phyloP scores from a whole-genome alignment of 208 protist species.

The Acanthamoeba castellanii region DNA sequence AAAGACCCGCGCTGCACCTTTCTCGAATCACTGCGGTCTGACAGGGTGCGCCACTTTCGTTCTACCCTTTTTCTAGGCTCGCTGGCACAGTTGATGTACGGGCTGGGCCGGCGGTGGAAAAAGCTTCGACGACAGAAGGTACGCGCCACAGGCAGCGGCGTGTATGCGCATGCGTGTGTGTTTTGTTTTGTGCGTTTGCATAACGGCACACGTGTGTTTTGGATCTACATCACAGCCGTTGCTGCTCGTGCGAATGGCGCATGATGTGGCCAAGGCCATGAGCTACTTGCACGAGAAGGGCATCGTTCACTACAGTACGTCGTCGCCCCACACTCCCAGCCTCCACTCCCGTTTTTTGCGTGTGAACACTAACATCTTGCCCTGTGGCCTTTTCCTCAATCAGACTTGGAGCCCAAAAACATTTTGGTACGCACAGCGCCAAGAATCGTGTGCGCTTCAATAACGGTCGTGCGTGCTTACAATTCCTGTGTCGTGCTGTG shows the following conservation, averaged over 20 bases:
- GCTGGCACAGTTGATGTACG: conserved; percentile 9
- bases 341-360: not conserved
- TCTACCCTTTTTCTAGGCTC: not conserved
- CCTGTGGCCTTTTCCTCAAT: not conserved
- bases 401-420: conserved; percentile 9
- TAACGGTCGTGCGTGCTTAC: not conserved
- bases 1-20: too few relatives aligned
- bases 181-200: too few relatives aligned
- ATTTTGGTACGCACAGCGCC: not conserved
- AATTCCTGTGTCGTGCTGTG: not conserved
- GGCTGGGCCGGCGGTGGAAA: not conserved
- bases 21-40: too few relatives aligned
- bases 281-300: not conserved
- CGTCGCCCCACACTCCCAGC: not conserved
- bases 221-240: not conserved
- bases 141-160: not conserved
- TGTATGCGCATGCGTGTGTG: not conserved
- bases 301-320: conserved; percentile 9
- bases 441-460: not conserved
- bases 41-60: not conserved
- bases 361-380: not conserved
- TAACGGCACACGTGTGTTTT: too few relatives aligned
- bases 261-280: conserved; percentile 17
- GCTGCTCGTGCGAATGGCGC: conserved; percentile 8
- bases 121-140: conserved; percentile 11